Base-by-base conservation (phyloP, 73 alveolate genomes). In the Paramecium caudatum region DNA sequence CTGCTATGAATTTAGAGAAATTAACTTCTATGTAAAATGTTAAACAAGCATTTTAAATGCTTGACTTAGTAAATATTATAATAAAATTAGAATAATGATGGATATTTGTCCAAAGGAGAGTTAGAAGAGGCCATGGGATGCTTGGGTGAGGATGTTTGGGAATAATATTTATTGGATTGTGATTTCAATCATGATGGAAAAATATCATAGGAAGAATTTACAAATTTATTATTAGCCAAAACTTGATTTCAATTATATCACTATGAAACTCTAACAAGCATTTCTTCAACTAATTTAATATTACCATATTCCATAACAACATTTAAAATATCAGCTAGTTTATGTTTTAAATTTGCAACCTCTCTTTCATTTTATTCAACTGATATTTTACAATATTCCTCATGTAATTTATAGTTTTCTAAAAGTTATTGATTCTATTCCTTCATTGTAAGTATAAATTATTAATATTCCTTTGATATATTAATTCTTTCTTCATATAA, bases 121-220 rank as follows among this genome's bases (percentile, higher is more conserved):
- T 43, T 86, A 43, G 30, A 61, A 48, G 82, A 86, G 30, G 55
- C 49, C 43, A 86, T 86, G 93, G 93, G 93, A 63, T 47, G 27
- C 23, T 49, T 86, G 16, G 90, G 69, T 9, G 74, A 69, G 30
- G 93, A 86, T 7, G 48, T 86, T 47, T 86, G 93, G 93, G 70
- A 86, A 50, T 46, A 63, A 46, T 62, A 37, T 62, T 62, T 86
- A 33, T 27, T 19, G 0, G 93, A 86, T 43, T 86, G 93, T 27
- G 93, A 86, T 23, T 43, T 45, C 15, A 86, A 86, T 86, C 61
- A 86, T n/a, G 93, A 86, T 63, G 93, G 93, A 30, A 61, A 27
- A 78, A 86, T 86, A 23, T 86, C 93, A n/a, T 78, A 86, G 43
- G 46, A 36, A 16, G 93, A 86, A 63, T 86, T 86, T 39, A 39